phyloP scores from a whole-genome alignment of 306 rosid species.

The Sicyos baderoa region DNA sequence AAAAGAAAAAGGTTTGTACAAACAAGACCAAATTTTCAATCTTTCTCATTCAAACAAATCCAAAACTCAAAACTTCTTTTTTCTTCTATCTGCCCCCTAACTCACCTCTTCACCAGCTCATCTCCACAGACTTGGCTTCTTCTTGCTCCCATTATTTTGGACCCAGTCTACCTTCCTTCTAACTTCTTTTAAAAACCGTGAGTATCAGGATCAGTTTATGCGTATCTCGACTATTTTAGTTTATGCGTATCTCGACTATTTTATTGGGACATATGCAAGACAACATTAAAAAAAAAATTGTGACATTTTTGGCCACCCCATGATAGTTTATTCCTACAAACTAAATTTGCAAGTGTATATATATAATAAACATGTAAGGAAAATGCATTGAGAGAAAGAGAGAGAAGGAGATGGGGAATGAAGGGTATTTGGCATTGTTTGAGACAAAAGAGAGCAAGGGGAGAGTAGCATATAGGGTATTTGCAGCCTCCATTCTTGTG shows the following conservation, averaged over 20 bases:
- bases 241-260: too few species aligned
- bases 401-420: constrained; percentile 20
- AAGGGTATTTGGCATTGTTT: constrained; percentile 32
- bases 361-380: background rate
- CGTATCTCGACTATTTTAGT: too few species aligned
- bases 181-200: too few species aligned
- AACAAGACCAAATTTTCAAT: background rate
- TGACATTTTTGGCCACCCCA: too few species aligned
- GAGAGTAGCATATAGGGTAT: constrained; percentile 32
- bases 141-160: too few species aligned
- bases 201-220: too few species aligned
- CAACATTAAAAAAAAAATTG: too few species aligned
- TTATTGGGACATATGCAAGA: too few species aligned
- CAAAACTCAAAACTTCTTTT: too few species aligned
- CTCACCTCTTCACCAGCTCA: background rate
- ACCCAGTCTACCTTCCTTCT: too few species aligned
- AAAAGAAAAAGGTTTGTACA: background rate
- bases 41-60: too few species aligned
- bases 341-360: background rate
- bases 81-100: background rate
- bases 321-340: too few species aligned
- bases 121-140: background rate
- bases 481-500: constrained; percentile 37
- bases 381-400: background rate
- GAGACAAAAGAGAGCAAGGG: constrained; percentile 46